phyloP scores from a whole-genome alignment of 352 stramenopile species.

The Globisporangium mamillatum region DNA sequence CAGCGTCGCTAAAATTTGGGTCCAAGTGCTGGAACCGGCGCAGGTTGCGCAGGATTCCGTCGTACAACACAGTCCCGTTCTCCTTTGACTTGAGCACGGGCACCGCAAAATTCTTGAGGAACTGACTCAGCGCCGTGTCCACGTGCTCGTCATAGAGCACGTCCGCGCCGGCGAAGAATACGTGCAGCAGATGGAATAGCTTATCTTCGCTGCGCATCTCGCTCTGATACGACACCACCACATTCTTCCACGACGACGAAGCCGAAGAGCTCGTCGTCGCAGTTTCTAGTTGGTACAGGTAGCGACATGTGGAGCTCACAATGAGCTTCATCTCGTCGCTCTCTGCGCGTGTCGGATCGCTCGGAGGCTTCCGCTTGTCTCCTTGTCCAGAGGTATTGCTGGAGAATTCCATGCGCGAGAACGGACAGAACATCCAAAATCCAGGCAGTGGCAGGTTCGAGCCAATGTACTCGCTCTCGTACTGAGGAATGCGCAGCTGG shows the following conservation, averaged over 20 bases:
- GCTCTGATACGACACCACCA: conserved; percentile 2
- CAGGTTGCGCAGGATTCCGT: conserved; percentile 49
- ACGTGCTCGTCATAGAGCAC: conserved; percentile 72
- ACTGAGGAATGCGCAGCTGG: conserved; percentile 55
- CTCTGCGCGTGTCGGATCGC: conserved; percentile 38
- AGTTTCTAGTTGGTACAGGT: conserved; percentile 55
- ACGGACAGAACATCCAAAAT: conserved; percentile 69
- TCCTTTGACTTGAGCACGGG: conserved; percentile 22
- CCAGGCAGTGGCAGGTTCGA: conserved; percentile 60
- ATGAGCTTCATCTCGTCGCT: conserved; percentile 74
- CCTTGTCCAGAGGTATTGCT: conserved; percentile 14
- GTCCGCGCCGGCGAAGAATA: conserved; percentile 70
- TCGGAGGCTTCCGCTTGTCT: not conserved
- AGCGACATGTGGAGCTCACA: conserved; percentile 62
- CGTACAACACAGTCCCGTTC: conserved; percentile 31
- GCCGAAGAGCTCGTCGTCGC: conserved; percentile 1
- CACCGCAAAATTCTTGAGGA: conserved; percentile 46
- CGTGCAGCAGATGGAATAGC: conserved; percentile 69
- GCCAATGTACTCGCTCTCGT: conserved; percentile 46
- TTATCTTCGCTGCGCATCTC: conserved; percentile 56
- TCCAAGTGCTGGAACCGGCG: conserved; percentile 49
- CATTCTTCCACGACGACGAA: not conserved
- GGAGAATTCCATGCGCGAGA: conserved; percentile 64
- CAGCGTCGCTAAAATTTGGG: conserved; percentile 9
- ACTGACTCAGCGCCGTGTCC: conserved; percentile 40